Conservation (phyloP, 2,329 filamentous ascomycete species). For the Neonectria faginata region DNA sequence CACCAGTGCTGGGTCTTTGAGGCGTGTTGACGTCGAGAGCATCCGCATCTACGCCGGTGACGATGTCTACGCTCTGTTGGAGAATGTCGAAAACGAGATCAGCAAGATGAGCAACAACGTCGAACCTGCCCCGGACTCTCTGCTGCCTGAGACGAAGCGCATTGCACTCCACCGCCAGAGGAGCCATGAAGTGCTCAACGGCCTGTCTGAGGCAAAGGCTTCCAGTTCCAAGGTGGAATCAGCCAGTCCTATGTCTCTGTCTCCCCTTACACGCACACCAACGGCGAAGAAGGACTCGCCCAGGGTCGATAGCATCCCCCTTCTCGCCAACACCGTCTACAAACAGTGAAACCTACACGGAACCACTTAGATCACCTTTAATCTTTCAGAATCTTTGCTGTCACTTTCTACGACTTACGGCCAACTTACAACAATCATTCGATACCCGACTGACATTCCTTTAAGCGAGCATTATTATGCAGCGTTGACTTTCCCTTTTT, state of each 20-base stretch:
- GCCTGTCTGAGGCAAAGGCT: conserved; percentile 43
- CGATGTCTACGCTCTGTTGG: conserved; percentile 74
- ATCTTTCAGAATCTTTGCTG: conserved; percentile 8
- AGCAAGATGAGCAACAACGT: conserved; percentile 50
- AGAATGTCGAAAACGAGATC: conserved; percentile 69
- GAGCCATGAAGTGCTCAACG: conserved; percentile 64
- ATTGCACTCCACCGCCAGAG: conserved; percentile 60
- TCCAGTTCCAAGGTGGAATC: conserved; percentile 43
- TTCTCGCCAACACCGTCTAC: conserved; percentile 65
- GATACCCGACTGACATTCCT: conserved; percentile 41
- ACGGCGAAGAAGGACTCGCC: conserved; percentile 49
- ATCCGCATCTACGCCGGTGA: conserved; percentile 76
- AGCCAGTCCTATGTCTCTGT: conserved; percentile 35
- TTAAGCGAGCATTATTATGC: conserved; percentile 26
- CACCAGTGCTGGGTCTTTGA: conserved; percentile 40
- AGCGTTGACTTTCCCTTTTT: conserved; percentile 25
- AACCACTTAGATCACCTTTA: conserved; percentile 14
- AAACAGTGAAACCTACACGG: conserved; percentile 49
- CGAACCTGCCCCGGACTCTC: conserved; percentile 19
- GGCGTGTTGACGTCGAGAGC: conserved; percentile 66
- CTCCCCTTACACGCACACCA: conserved; percentile 52
- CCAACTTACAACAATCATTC: conserved; percentile 44
- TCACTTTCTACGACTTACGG: conserved; percentile 42
- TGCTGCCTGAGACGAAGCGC: conserved; percentile 45
- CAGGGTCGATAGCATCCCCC: conserved; percentile 49